Base-by-base conservation (phyloP, 176 grass and related monocot species). In the Avena sativa region DNA sequence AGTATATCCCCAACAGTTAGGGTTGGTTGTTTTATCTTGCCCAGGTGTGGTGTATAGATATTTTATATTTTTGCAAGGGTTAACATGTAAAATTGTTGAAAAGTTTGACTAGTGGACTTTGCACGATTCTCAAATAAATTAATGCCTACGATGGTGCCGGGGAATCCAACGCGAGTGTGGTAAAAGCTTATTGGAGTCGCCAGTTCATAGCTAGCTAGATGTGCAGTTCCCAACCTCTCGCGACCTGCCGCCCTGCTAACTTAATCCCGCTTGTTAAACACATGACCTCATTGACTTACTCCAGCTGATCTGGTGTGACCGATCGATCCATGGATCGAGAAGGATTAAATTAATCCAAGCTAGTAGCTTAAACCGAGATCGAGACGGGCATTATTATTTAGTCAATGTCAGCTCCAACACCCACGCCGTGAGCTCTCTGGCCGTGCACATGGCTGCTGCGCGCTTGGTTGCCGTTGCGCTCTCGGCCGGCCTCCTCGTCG, bases 191-290 rank as follows among this genome's bases (percentile, higher is more conserved):
- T 23, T 23, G 23, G 19, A 70, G 32, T 40, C 66, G 32, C 30
- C 65, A 5, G 13, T 68, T 50, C 11, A 11, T 10, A 13, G 8
- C 16, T 68, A 8, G 14, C 26, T 69, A 9, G 66, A 13, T 36
- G 13, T 38, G 17, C 36, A n/a, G 68, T 71, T 71, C 20, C 30
- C 55, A 61, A 60, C 76, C 53, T 59, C 34, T 44, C 61, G 44
- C 65, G 50, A 71, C 81, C 81, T 56, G 65, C 65, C 5, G 2
- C 49, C 32, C 32, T 40, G 81, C 65, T 71, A 83, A 71, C 81
- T 86, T 23, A 34, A 49, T 36, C 21, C 38, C 8, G 5, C 76
- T 86, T 47, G 75, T 17, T 32, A 5, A 23, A 4, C 51, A 8
- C 52, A 44, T 71, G 85, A 49, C 23, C 23, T 28, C 72, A 50